Base-by-base conservation (phyloP, 1,139 yeast species). In the Candida anutae region DNA sequence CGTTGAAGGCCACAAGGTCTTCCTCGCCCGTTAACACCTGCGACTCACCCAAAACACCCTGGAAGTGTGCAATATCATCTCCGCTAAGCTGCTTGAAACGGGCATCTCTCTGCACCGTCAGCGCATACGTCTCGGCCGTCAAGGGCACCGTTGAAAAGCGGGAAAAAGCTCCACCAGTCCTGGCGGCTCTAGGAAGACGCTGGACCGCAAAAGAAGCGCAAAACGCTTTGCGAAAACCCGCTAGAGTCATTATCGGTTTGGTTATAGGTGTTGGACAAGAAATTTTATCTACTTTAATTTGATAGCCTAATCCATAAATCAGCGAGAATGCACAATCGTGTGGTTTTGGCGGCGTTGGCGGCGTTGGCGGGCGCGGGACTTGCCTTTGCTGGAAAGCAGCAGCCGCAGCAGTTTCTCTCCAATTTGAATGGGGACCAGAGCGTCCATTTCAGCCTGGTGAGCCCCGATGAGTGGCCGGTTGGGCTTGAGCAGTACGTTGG, bases 1-100 rank as follows among this genome's bases (percentile, higher is more conserved):
- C 93, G 48, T 90, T 90, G 63, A 60, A 85, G 36, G 72, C 73
- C 20, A 72, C 69, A 28, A 88, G 61, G 44, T 83, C 94, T 28
- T 75, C 79, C 9, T 55, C 54, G 35, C 71, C 73, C 4, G 72
- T 67, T 29, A 77, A 40, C 47, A 69, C 30, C 70, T 64, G 36
- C 55, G 72, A 27, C 56, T 67, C 45, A 63, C 53, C 59, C 35
- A 87, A 55, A 17, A 88, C 59, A 0, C 72, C 48, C 39, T 62
- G 60, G 61, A 90, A 90, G 42, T 54, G 65, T 1, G 55, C 65
- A n/a, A 88, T 36, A 46, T 88, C 94, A 4, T 58, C 58, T 1
- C 58, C 58, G 2, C 67, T 67, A 16, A 88, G 56, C 30, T 57
- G 53, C 33, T 64, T 66, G 51, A 45, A 76, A 13, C 46, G 47